A percentile compares a stretch with the other conserved stretches of the same genome.
These are phyloP conservation scores for Talaromyces borbonicus DNA, from an alignment of 495 filamentous ascomycete genomes.

Conservation along the genomic window DNA sequence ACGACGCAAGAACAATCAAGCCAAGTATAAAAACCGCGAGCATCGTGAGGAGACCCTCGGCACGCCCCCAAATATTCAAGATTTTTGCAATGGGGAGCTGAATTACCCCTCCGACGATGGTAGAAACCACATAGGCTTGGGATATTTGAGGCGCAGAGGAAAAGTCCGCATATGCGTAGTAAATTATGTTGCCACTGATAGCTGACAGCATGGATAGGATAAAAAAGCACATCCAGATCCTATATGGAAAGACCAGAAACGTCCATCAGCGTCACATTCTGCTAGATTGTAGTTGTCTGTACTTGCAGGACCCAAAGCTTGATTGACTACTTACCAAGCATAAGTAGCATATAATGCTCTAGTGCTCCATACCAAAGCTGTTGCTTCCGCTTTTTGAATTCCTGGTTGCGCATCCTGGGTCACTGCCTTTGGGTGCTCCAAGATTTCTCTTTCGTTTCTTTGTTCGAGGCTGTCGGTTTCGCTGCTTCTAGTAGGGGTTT, in stretches of 20 bases:
- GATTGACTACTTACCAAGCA: slow-evolving; percentile 25
- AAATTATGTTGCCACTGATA: slow-evolving; percentile 26
- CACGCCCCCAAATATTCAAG: slow-evolving; percentile 55
- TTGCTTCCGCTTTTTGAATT: slow-evolving; percentile 34
- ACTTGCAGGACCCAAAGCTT: slow-evolving; percentile 18
- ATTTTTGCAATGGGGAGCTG: slow-evolving; percentile 61
- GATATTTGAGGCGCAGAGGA: slow-evolving; percentile 26
- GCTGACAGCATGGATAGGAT: slow-evolving; percentile 30
- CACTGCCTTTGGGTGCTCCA: slow-evolving; percentile 15
- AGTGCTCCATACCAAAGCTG: slow-evolving; percentile 32
- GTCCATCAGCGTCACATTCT: too few species aligned
- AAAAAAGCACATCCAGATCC: slow-evolving; percentile 37
- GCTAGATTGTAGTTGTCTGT: slow-evolving; percentile 38
- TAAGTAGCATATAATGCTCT: slow-evolving; percentile 24
- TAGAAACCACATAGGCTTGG: slow-evolving; percentile 26
- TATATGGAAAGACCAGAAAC: too few species aligned
- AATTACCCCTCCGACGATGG: slow-evolving; percentile 52
- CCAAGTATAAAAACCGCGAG: slow-evolving; percentile 28
- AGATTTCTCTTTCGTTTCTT: slow-evolving; percentile 16
- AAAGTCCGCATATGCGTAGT: slow-evolving; percentile 29
- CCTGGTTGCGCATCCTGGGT: slow-evolving; percentile 22
- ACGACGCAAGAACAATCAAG: slow-evolving; percentile 37
- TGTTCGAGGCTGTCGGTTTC: slow-evolving; percentile 5
- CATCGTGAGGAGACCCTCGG: slow-evolving; percentile 41
- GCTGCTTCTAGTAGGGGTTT: too few species aligned